These are phyloP conservation scores for Penicillium coprophilum DNA, from an alignment of 495 filamentous ascomycete species.

Conservation along the genomic window DNA sequence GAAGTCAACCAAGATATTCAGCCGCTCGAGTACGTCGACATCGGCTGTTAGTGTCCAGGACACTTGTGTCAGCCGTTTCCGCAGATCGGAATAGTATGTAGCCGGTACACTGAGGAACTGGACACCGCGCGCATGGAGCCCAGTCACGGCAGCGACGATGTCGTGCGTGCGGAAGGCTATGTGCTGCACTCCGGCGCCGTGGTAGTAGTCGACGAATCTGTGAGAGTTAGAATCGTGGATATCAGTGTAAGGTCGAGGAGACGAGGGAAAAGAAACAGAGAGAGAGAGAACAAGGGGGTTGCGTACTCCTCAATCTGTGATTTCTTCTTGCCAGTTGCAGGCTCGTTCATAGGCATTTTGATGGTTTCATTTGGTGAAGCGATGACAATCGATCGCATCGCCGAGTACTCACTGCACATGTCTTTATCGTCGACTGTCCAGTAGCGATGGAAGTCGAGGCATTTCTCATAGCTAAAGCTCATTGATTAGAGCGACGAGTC, in stretches of 20 bases:
- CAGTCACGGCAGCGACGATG: constrained; percentile 63
- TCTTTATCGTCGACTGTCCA: constrained; percentile 80
- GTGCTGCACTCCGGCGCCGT: constrained; percentile 77
- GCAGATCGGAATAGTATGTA: constrained; percentile 70
- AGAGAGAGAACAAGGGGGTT: neutral
- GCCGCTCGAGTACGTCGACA: constrained; percentile 60
- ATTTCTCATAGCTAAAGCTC: constrained; percentile 63
- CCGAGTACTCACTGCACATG: constrained; percentile 77
- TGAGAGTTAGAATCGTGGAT: no score
- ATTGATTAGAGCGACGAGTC: constrained; percentile 1
- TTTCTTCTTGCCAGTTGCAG: constrained; percentile 70
- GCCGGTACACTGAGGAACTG: constrained; percentile 74
- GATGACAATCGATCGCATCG: constrained; percentile 78
- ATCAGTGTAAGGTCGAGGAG: no score
- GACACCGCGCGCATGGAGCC: constrained; percentile 66
- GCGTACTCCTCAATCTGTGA: constrained; percentile 77
- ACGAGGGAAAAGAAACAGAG: neutral
- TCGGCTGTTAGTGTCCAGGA: constrained; percentile 59
- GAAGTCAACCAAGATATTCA: constrained; percentile 81
- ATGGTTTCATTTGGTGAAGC: constrained; percentile 66
- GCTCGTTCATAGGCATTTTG: constrained; percentile 93
- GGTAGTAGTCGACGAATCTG: constrained; percentile 68
- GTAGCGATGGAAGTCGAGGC: constrained; percentile 80
- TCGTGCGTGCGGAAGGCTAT: constrained; percentile 74
- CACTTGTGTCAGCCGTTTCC: constrained; percentile 50